A percentile compares a stretch with the other conserved stretches of the same genome.
phyloP scores from a whole-genome alignment of 192 early-diverging fungal genomes.

The Coemansia biformis region DNA sequence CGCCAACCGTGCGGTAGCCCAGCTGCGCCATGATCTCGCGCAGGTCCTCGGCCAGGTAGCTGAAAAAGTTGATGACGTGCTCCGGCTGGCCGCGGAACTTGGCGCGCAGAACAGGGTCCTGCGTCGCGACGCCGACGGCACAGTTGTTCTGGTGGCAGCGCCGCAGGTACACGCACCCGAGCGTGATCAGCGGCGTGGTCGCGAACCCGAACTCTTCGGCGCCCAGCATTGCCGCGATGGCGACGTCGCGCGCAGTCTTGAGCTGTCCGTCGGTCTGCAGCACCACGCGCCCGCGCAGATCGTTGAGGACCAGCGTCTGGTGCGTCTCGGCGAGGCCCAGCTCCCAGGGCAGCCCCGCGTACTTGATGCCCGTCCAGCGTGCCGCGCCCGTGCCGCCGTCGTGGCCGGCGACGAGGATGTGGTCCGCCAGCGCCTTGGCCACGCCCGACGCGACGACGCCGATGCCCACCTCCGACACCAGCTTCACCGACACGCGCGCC shows the following conservation, averaged over 20 bases:
- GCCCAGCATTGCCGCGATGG: conserved; percentile 93
- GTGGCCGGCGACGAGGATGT: conserved; percentile 91
- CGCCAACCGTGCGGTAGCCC: conserved; percentile 87
- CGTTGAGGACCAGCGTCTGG: conserved; percentile 96
- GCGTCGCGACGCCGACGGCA: conserved; percentile 95
- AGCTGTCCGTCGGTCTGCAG: conserved; percentile 99
- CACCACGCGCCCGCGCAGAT: conserved; percentile 90
- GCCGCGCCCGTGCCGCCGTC: conserved; percentile 98
- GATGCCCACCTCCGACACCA: conserved; percentile 96
- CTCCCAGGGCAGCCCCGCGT: conserved; percentile 98
- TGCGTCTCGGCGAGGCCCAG: conserved; percentile 98
- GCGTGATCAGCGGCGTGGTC: conserved; percentile 93
- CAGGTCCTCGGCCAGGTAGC: conserved; percentile 92
- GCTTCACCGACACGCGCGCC: conserved; percentile 93
- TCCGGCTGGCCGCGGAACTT: conserved; percentile 96
- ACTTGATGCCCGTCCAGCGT: conserved; percentile 97
- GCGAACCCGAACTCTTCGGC: conserved; percentile 99
- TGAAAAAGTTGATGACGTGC: conserved; percentile 98
- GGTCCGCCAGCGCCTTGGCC: conserved; percentile 94
- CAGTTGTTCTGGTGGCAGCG: conserved; percentile 91
- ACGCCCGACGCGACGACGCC: conserved; percentile 97
- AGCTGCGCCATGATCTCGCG: conserved; percentile 91
- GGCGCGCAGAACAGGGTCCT: conserved; percentile 86
- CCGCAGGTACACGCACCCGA: conserved; percentile 96
- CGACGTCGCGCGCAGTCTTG: conserved; percentile 95